phyloP scores from a whole-genome alignment of 2,329 filamentous ascomycete species.

The Diaporthe aspalathi region DNA sequence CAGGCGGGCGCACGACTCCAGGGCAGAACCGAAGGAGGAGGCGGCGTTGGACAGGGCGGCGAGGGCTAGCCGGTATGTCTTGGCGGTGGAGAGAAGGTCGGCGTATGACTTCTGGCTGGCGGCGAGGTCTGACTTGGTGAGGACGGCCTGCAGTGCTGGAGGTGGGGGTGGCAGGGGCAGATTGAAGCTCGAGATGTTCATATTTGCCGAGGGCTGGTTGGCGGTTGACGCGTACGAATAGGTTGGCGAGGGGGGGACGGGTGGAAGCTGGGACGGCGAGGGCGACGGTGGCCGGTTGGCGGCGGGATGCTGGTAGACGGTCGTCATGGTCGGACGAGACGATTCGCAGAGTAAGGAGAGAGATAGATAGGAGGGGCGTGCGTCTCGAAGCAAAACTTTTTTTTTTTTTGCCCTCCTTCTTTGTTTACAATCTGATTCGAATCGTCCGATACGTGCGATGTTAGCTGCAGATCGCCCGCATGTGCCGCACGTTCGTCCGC shows the following conservation, averaged over 20 bases:
- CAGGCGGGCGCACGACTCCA: slow-evolving; percentile 75
- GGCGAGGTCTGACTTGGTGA: slow-evolving; percentile 73
- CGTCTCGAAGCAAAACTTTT: slow-evolving; percentile 37
- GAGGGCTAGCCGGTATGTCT: slow-evolving; percentile 72
- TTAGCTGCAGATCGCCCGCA: slow-evolving; percentile 25
- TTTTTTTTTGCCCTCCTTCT: slow-evolving; percentile 25
- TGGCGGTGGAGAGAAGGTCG: slow-evolving; percentile 70
- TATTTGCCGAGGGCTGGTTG: slow-evolving; percentile 63
- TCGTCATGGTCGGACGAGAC: slow-evolving; percentile 30
- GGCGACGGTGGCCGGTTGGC: slow-evolving; percentile 56
- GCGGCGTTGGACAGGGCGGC: slow-evolving; percentile 70
- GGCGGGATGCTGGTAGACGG: slow-evolving; percentile 10
- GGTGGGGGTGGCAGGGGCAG: slow-evolving; percentile 73
- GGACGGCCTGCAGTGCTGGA: slow-evolving; percentile 66
- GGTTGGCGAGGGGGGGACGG: slow-evolving; percentile 71
- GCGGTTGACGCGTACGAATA: slow-evolving; percentile 70
- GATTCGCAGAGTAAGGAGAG: not conserved
- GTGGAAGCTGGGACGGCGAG: slow-evolving; percentile 67
- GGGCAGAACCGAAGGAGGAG: slow-evolving; percentile 71
- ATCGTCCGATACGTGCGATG: slow-evolving; percentile 27
- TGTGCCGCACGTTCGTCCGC: slow-evolving; percentile 23
- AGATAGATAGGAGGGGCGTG: slow-evolving; percentile 47
- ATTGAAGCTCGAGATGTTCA: slow-evolving; percentile 54
- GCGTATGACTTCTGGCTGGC: slow-evolving; percentile 72
- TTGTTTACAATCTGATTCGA: slow-evolving; percentile 21